phyloP scores from a whole-genome alignment of 2,329 filamentous ascomycete species.

The Alternaria triticina region DNA sequence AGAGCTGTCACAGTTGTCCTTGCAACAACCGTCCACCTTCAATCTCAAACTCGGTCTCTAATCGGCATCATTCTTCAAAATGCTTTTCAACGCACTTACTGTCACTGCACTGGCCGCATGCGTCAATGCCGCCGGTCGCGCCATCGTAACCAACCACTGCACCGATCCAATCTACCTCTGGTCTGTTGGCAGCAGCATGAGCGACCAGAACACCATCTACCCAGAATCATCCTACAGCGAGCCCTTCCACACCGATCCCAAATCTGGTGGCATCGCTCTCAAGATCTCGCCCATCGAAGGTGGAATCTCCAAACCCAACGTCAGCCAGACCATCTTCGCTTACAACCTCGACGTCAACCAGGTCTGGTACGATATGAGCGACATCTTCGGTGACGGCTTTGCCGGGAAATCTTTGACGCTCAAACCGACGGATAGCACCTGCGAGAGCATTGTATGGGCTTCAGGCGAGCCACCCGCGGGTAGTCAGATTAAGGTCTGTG shows the following conservation, averaged over 20 bases:
- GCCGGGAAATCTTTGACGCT: slow-evolving; percentile 30
- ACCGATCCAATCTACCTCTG: slow-evolving; percentile 36
- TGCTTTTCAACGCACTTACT: slow-evolving; percentile 21
- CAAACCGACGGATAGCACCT: slow-evolving; percentile 29
- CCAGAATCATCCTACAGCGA: slow-evolving; percentile 38
- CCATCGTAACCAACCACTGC: slow-evolving; percentile 43
- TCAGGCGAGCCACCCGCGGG: slow-evolving; percentile 30
- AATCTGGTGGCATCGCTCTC: slow-evolving; percentile 31
- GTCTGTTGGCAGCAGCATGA: slow-evolving; percentile 32
- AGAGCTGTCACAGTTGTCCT: not conserved
- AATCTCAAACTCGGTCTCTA: not conserved
- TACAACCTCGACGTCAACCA: slow-evolving; percentile 32
- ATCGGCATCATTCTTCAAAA: not conserved
- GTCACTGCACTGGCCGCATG: slow-evolving; percentile 12
- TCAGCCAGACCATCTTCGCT: slow-evolving; percentile 37
- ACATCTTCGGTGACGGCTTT: slow-evolving; percentile 37
- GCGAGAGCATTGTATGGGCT: slow-evolving; percentile 33
- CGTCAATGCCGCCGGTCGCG: slow-evolving; percentile 32
- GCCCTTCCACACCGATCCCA: slow-evolving; percentile 23
- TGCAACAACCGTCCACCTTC: not conserved
- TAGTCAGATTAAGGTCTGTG: slow-evolving; percentile 32
- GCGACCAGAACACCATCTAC: slow-evolving; percentile 19
- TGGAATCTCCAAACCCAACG: slow-evolving; percentile 36
- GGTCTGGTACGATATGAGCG: slow-evolving; percentile 40
- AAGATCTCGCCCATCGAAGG: slow-evolving; percentile 28